Base-by-base conservation (phyloP, 116 monocot species). In the Cymodocea nodosa region DNA sequence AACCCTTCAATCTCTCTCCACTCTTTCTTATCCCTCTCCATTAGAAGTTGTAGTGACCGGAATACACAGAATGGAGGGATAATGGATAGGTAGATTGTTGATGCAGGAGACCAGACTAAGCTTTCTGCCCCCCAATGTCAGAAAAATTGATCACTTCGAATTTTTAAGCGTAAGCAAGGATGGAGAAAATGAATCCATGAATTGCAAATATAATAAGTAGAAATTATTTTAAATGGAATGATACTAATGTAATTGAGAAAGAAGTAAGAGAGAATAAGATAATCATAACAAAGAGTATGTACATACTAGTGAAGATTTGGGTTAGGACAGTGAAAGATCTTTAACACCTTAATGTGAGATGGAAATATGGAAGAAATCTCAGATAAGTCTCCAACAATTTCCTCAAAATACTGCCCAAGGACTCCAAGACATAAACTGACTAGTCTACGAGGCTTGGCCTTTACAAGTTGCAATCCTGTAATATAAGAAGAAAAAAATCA, bases 351-450 rank as follows among this genome's bases (percentile, higher is more conserved):
- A 58, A 87, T 78, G 55, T 87, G 83, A 54, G 83, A 19, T 2
- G 95, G 87, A 65, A 97, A 75, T 58, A 65, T 74, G 68, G 66
- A 52, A 74, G 82, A 71, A 65, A 90, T 80, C 44, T 87, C 87
- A 59, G 68, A 39, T 64, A 97, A 76, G 62, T 97, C 90, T 35
- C 58, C 69, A 51, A 82, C 67, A 59, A 97, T 83, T 70, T 87
- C 90, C 63, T 97, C 90, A 18, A 97, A 71, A 80, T 90, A 80
- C 76, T 82, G 72, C 24, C 90, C 95, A 64, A 97, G 77, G n/a
- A 90, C 65, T 66, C 87, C 90, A 75, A 97, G 77, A 69, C 95
- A 97, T 72, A 97, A 80, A 56, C 81, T 87, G 22, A 97, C 80
- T 71, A 97, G 77, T 48, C 76, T 97, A 52, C 73, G 75, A 60